A percentile compares a stretch with the other conserved stretches of the same genome.
phyloP scores from a whole-genome alignment of 495 filamentous ascomycete genomes.

The Podospora pseudopauciseta region DNA sequence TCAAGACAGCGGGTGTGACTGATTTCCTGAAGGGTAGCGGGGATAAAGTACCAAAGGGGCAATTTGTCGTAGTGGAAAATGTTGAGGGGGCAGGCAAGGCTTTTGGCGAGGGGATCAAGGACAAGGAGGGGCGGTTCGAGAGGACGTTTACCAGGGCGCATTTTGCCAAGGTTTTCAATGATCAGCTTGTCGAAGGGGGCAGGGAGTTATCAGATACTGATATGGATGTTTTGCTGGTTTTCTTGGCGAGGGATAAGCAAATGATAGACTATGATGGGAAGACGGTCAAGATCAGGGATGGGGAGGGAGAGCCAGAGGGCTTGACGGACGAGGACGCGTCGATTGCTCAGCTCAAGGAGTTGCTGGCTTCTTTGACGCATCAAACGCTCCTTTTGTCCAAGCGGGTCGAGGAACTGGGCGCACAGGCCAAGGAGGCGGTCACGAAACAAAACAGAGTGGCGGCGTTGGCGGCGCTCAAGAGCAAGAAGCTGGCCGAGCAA shows the following conservation, averaged over 20 bases:
- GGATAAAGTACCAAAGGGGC: conserved; percentile 47
- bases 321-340: conserved; percentile 75
- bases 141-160: conserved; percentile 63
- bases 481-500: conserved; percentile 73
- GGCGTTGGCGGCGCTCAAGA: conserved; percentile 73
- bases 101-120: conserved; percentile 35
- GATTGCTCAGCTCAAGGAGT: conserved; percentile 70
- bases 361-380: conserved; percentile 58
- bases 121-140: conserved; percentile 54
- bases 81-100: conserved; percentile 50
- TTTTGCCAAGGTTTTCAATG: conserved; percentile 58
- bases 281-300: conserved; percentile 69
- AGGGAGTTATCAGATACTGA: conserved; percentile 61
- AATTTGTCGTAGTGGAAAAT: conserved; percentile 59
- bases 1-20: conserved; percentile 64
- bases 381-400: conserved; percentile 52
- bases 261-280: conserved; percentile 61
- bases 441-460: conserved; percentile 63
- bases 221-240: conserved; percentile 65
- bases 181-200: conserved; percentile 44
- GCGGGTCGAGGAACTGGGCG: conserved; percentile 55
- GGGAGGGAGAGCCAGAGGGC: conserved; percentile 36
- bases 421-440: conserved; percentile 65
- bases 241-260: conserved; percentile 65
- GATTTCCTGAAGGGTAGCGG: conserved; percentile 31